A percentile compares a stretch with the other conserved stretches of the same genome.
Conservation (phyloP, 176 grass and related monocot genomes). For the Ampelocalamus luodianensis region DNA sequence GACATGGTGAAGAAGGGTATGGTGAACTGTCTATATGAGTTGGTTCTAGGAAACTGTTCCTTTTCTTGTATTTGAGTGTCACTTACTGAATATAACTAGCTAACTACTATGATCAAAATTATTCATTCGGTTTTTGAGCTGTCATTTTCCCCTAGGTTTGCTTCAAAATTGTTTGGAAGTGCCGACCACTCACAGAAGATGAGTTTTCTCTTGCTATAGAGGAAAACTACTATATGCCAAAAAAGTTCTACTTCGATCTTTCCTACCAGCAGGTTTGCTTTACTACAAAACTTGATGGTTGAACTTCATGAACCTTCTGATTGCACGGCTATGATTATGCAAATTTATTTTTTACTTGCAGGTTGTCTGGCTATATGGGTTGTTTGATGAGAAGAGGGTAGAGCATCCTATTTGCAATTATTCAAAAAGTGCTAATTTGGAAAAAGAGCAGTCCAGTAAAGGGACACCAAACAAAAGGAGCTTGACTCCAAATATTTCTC, state of each 20-base stretch:
- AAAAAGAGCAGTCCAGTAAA: constrained; percentile 20
- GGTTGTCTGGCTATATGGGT: constrained; percentile 45
- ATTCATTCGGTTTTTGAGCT: constrained; percentile 36
- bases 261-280: constrained; percentile 57
- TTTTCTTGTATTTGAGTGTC: neutral
- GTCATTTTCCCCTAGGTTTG: constrained; percentile 52
- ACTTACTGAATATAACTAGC: constrained; percentile 11
- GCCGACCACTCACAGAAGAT: constrained; percentile 58
- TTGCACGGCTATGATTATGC: neutral
- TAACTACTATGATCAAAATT: constrained; percentile 9
- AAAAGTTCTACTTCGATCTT: constrained; percentile 73
- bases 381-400: constrained; percentile 51
- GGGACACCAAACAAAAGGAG: constrained; percentile 21
- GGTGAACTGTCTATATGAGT: neutral
- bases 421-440: constrained; percentile 7
- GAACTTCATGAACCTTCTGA: constrained; percentile 27
- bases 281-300: constrained; percentile 31
- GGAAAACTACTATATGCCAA: constrained; percentile 58
- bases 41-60: neutral
- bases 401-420: constrained; percentile 10
- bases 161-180: constrained; percentile 64
- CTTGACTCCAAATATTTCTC: constrained; percentile 29
- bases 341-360: constrained; percentile 26
- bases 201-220: constrained; percentile 64
- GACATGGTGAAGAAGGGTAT: neutral